Base-by-base conservation (phyloP, 202 grass and related monocot species). In the Hordeum pubiflorum region DNA sequence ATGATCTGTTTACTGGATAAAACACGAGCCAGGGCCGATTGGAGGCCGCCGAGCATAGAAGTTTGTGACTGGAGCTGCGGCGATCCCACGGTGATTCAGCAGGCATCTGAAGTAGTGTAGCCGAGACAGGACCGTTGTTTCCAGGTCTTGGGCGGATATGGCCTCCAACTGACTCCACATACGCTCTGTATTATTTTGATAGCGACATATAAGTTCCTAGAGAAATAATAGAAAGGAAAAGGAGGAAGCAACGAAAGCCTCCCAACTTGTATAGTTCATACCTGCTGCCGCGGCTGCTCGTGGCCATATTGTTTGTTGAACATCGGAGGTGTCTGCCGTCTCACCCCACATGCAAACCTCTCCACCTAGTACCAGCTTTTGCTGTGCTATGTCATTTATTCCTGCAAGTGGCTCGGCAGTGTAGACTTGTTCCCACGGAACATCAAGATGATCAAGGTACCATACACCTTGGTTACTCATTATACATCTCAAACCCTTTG, bases 311-410 rank as follows among this genome's bases (percentile, higher is more conserved):
- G 96, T 95, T 75, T 98, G 96, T 80, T 90, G 92, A 79, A 94
- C 88, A 85, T 86, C 86, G 22, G 92, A 95, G 0, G 90, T 86
- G 87, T 98, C 90, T 75, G 83, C 92, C 24, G 77, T 93, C 82
- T 98, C 96, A 1, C 82, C 90, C 96, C 96, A 98, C 92, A 98
- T 83, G 90, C 95, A 95, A 91, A 95, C 90, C 60, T 95, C 95
- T 58, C 95, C 95, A 21, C 95, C 92, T 0, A 98, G 88, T 32
- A 95, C 92, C 43, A 98, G 90, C 57, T 98, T 91, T 73, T 98
- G 88, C 63, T 91, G 90, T 43, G n/a, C 57, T 11, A 76, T 64
- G 60, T 91, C 69, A 5, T 72, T 80, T 75, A 95, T 95, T 58
- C 95, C 95, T 70, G 84, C 85, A 1, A 98, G 87, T 74, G 95